Evolutionary conservation across 2,329 filamentous ascomycete genomes (phyloP), one percentile per base, ranked within the genome.

Genomic region (Fusarium poae): DNA sequence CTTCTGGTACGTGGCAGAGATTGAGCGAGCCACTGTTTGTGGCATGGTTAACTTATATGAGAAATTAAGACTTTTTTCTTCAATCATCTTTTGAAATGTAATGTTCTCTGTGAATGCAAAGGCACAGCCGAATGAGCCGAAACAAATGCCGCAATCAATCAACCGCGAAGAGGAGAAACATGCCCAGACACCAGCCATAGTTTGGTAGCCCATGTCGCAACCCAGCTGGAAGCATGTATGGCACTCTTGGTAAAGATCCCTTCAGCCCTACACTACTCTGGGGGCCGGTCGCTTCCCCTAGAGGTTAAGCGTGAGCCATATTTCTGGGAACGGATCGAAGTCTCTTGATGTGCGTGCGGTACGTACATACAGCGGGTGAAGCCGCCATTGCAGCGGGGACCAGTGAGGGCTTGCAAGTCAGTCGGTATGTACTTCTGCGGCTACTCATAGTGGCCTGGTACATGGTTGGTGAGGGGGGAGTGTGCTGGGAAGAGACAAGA

Each of bases 301-400:
- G 71, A 73, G 71, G 71, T 45, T 68, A 73, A 73, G 71, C 71
- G 71, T 72, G 68, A 60, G 65, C 61, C 67, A 40, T 52, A 63
- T 61, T 67, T 52, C 62, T 59, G 58, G 66, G 49, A 50, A 51
- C 35, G 57, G 63, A 62, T 54, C 62, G 51, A 71, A 52, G 54
- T 52, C 42, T 67, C 43, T 65, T 46, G 65, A 68, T 70, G 68
- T 49, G 61, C 66, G 65, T 49, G 61, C 66, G 55, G 67, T 50
- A 59, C n/a, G n/a, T n/a, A n/a, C n/a, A n/a, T n/a, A n/a, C 59
- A 61, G 64, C 70, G 71, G 71, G 71, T 57, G 63, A 65, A 64
- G 71, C 71, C 71, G 71, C 69, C 39, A 63, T 70, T 72, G 68
- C 68, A 72, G 70, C 66, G 65, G 71, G 57, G 67, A 35, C 21